Percentiles rank a stretch among this genome's conserved stretches.
Conservation (phyloP, 169 alveolate species). For the Plasmodium gaboni region DNA sequence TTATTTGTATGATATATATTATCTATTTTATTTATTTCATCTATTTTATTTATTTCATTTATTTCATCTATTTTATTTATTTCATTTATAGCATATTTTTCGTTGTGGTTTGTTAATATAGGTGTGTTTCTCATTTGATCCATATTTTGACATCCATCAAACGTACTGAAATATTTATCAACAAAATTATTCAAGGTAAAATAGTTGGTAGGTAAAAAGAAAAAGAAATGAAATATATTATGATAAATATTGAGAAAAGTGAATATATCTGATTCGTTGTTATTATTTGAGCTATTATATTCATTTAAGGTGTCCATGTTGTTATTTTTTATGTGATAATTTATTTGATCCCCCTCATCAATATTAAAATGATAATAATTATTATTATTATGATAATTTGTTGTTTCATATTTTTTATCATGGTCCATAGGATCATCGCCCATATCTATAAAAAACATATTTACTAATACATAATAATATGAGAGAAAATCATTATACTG, state of each 20-base stretch:
- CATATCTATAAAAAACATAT: slow-evolving; percentile 29
- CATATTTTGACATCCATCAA: neutral
- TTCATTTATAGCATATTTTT: neutral
- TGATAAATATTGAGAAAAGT: slow-evolving; percentile 40
- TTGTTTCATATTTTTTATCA: neutral
- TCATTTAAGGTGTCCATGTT: neutral
- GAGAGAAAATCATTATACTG: slow-evolving; percentile 21
- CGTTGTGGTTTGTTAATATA: neutral
- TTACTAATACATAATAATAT: slow-evolving; percentile 20
- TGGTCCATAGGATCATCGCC: too few relatives aligned
- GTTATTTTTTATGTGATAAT: neutral
- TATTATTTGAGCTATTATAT: neutral
- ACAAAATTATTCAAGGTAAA: slow-evolving; percentile 20
- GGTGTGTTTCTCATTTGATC: neutral
- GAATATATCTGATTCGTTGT: slow-evolving; percentile 24
- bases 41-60: neutral
- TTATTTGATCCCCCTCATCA: neutral
- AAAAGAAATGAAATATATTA: slow-evolving; percentile 61
- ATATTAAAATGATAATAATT: neutral
- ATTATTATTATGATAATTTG: neutral
- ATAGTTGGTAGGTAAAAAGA: slow-evolving; percentile 52
- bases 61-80: neutral
- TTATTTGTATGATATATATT: too few relatives aligned
- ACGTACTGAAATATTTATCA: slow-evolving; percentile 2
- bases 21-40: neutral